Base-by-base conservation (phyloP, 495 filamentous ascomycete species). In the Hypoxylon intermedium region DNA sequence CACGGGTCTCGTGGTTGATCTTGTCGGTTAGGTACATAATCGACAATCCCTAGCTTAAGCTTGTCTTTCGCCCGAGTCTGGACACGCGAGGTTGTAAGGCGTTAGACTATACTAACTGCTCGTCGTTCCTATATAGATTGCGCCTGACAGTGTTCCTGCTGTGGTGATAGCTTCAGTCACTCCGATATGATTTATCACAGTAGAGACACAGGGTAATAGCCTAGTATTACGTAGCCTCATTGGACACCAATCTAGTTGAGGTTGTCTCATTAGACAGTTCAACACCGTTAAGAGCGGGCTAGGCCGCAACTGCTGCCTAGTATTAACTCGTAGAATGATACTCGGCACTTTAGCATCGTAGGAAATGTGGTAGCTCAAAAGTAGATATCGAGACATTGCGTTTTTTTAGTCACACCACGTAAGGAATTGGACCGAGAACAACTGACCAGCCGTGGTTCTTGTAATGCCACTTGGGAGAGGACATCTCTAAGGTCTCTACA, bases 1-100 rank as follows among this genome's bases (percentile, higher is more conserved):
- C n/a, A n/a, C n/a, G n/a, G n/a, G 47, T 45, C 18, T 31, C n/a
- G 4, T 11, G 52, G 20, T 70, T 50, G 13, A 21, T 20, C 53
- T 67, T 61, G 53, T 78, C 75, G 28, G 61, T 75, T n/a, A 75
- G 75, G 66, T 77, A n/a, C n/a, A n/a, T n/a, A 78, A 38, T 74
- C 75, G 18, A 78, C 75, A 26, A 77, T 71, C 21, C 75, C 75
- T 40, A 78, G 55, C 34, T 63, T 44, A 6, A 65, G 23, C n/a
- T 54, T 60, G 5, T 61, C 75, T 9, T 41, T 34, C 15, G 56
- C 28, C 6, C 74, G 75, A 2, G 75, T 77, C 12, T 67, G 42
- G 23, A 56, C 59, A 53, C 64, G 67, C 19, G 47, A 64, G 9
- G 71, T 9, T 1, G 71, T 69, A n/a, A n/a, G 9, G 60, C 65